A percentile compares a stretch with the other conserved stretches of the same genome.
Conservation (phyloP, 208 protist species). For the Acanthamoeba culbertsoni region DNA sequence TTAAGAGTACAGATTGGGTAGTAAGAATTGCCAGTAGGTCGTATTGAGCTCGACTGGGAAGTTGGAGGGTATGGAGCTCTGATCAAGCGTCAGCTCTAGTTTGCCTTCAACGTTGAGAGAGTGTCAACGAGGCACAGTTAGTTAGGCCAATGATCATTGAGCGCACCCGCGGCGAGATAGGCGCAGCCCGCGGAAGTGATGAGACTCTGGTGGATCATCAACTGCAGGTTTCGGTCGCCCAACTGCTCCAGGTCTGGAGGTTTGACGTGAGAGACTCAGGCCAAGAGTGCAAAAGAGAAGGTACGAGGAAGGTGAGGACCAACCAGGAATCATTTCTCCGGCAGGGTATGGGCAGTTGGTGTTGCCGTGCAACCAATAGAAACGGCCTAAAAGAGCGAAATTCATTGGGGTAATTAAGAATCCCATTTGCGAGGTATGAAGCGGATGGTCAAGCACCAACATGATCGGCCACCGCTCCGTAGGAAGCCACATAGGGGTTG, state of each 20-base stretch:
- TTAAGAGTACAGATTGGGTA: neutral
- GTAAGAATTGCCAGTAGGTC: neutral
- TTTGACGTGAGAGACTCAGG: neutral
- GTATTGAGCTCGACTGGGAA: slow-evolving; percentile 29
- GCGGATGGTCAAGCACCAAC: neutral
- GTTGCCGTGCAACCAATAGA: slow-evolving; percentile 24
- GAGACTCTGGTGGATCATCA: neutral
- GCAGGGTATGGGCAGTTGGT: neutral
- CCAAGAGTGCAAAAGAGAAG: neutral
- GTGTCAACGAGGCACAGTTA: neutral
- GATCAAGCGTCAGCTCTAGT: neutral
- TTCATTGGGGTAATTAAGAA: neutral
- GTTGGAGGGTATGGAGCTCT: slow-evolving; percentile 27
- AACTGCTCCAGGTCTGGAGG: neutral
- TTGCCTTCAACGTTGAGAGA: neutral
- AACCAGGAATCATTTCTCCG: slow-evolving; percentile 40
- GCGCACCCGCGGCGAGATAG: neutral
- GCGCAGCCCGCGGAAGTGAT: slow-evolving; percentile 19
- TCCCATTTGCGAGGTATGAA: neutral
- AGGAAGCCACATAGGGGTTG: slow-evolving; percentile 43
- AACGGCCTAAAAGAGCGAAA: neutral
- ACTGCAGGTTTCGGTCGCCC: neutral
- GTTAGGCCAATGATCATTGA: neutral
- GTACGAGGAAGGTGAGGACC: neutral
- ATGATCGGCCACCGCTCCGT: neutral